These are phyloP conservation scores for Candida nanaspora DNA, from an alignment of 805 yeast genomes.

Conservation along the genomic window DNA sequence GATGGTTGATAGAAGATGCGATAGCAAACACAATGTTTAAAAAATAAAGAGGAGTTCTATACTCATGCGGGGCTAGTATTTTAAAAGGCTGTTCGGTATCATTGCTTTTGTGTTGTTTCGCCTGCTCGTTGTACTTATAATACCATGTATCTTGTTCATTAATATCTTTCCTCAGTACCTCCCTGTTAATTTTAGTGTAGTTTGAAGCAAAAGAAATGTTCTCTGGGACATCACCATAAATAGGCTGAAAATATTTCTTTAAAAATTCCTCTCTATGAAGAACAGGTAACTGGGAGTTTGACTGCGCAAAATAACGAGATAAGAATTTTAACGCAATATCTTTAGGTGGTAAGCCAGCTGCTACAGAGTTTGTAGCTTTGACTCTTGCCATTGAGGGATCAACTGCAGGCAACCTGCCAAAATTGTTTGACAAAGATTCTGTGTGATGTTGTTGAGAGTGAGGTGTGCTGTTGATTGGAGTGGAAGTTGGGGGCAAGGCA, in stretches of 20 bases:
- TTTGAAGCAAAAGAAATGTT: slow-evolving; percentile 52
- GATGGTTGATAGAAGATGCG: slow-evolving; percentile 65
- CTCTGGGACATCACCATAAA: slow-evolving; percentile 62
- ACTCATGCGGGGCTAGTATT: slow-evolving; percentile 38
- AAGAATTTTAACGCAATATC: slow-evolving; percentile 60
- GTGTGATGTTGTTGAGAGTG: too few species aligned
- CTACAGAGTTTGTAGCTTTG: slow-evolving; percentile 8
- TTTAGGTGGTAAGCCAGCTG: slow-evolving; percentile 62
- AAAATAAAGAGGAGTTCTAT: slow-evolving; percentile 56
- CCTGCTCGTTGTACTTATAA: slow-evolving; percentile 29
- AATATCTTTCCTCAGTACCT: slow-evolving; percentile 17
- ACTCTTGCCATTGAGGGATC: slow-evolving; percentile 1
- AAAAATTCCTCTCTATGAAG: slow-evolving; percentile 77
- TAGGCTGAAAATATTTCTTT: slow-evolving; percentile 59
- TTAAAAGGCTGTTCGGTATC: slow-evolving; percentile 10
- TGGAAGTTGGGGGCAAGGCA: slow-evolving; percentile 1
- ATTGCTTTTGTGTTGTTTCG: slow-evolving; percentile 17
- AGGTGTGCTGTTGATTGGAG: background rate
- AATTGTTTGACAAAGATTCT: background rate
- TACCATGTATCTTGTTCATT: slow-evolving; percentile 40
- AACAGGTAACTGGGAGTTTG: slow-evolving; percentile 79
- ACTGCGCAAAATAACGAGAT: slow-evolving; percentile 63
- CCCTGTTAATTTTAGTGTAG: slow-evolving; percentile 38
- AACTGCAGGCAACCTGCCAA: background rate
- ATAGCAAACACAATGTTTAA: slow-evolving; percentile 75